Conservation (phyloP, 148 eudicot genomes). For the Salicornia ramosissima region DNA sequence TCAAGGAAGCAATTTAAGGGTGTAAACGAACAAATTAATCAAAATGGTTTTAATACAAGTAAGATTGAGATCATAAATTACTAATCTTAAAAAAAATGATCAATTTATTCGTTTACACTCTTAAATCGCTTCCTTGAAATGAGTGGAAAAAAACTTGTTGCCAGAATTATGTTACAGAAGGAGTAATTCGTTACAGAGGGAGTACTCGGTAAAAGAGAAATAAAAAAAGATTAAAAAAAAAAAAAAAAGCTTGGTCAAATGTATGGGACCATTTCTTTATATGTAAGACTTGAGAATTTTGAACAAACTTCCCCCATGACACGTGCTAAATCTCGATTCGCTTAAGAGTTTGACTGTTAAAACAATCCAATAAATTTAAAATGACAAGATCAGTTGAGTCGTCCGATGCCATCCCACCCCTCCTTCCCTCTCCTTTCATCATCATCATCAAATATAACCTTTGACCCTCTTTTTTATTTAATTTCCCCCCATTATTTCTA, state of each 20-base stretch:
- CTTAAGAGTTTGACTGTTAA: constrained; percentile 11
- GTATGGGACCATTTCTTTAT: constrained; percentile 13
- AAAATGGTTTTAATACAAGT: too few relatives aligned
- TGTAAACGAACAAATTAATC: too few relatives aligned
- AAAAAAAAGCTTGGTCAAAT: constrained; percentile 10
- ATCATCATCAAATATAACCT: too few relatives aligned
- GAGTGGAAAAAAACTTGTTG: too few relatives aligned
- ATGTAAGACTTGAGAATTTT: constrained; percentile 1
- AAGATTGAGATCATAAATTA: too few relatives aligned
- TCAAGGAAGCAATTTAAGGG: too few relatives aligned
- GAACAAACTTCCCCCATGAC: constrained; percentile 4
- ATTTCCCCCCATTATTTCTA: neutral
- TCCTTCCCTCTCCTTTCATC: neutral
- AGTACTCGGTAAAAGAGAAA: too few relatives aligned
- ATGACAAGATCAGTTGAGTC: constrained; percentile 23
- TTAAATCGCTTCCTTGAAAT: too few relatives aligned
- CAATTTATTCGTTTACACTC: too few relatives aligned
- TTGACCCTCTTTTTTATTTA: neutral
- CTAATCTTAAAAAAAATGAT: too few relatives aligned
- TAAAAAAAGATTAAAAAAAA: neutral
- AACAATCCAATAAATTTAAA: neutral
- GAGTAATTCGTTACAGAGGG: too few relatives aligned
- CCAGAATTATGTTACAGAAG: too few relatives aligned
- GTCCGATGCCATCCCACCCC: constrained; percentile 6
- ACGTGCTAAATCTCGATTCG: constrained; percentile 12